Conservation (phyloP, 495 filamentous ascomycete species). For the Lasiosphaeriaceae sp. region DNA sequence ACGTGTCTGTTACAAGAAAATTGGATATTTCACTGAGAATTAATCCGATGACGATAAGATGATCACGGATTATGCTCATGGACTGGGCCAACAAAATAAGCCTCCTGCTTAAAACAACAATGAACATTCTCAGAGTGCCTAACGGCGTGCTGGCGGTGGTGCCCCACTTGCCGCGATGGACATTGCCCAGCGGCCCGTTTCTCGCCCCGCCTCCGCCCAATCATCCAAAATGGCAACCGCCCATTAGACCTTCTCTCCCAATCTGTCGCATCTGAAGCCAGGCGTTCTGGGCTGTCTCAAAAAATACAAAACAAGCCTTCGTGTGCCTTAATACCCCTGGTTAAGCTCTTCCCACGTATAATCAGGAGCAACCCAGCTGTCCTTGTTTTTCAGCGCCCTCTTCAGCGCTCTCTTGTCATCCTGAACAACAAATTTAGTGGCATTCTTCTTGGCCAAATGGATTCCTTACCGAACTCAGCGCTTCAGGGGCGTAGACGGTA, state of each 20-base stretch:
- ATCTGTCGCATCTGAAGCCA: not conserved
- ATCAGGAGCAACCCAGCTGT: not conserved
- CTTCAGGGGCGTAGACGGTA: not conserved
- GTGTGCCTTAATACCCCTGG: not conserved
- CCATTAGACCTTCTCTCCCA: not conserved
- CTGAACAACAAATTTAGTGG: not conserved
- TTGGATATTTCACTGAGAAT: too few relatives aligned
- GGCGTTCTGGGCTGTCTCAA: not conserved
- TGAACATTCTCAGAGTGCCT: too few relatives aligned
- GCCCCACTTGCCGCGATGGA: too few relatives aligned
- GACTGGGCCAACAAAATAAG: too few relatives aligned
- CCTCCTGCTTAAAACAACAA: too few relatives aligned
- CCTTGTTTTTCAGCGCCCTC: not conserved
- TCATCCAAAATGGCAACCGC: not conserved
- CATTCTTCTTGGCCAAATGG: not conserved
- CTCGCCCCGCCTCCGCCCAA: not conserved
- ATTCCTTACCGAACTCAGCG: not conserved
- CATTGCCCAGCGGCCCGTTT: not conserved
- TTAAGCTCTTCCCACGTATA: conserved; percentile 1
- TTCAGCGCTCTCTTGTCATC: not conserved
- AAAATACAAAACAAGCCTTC: not conserved
- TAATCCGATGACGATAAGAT: too few relatives aligned
- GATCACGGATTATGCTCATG: too few relatives aligned
- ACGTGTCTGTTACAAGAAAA: too few relatives aligned
- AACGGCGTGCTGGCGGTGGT: too few relatives aligned